These are phyloP conservation scores for Ambrosiella beaveri DNA, from an alignment of 2,329 filamentous ascomycete genomes.

Conservation along the genomic window DNA sequence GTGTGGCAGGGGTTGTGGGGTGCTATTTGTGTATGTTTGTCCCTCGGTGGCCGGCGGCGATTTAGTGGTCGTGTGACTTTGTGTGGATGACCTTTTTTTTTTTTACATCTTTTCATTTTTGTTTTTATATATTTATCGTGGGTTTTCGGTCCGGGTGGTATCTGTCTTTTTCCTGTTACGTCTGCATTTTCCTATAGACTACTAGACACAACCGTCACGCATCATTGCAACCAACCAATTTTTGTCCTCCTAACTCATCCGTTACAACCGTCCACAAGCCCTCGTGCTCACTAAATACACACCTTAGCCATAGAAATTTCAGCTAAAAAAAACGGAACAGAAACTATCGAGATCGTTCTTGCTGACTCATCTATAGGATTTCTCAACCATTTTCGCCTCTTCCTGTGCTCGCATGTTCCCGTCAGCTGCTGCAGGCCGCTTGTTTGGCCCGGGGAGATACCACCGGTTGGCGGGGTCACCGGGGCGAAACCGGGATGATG, in stretches of 20 bases:
- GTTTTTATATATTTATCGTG: too few species aligned
- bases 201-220: background rate
- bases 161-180: background rate
- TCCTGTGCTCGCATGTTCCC: slow-evolving; percentile 53
- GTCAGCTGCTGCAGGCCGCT: slow-evolving; percentile 21
- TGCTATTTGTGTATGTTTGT: slow-evolving; percentile 12
- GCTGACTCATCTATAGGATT: slow-evolving; percentile 28
- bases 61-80: too few species aligned
- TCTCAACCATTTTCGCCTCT: slow-evolving; percentile 50
- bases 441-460: slow-evolving; percentile 36
- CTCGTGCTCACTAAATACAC: too few species aligned
- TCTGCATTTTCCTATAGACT: background rate
- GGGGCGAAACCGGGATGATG: slow-evolving; percentile 49
- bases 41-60: slow-evolving; percentile 8
- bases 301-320: too few species aligned
- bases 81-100: background rate
- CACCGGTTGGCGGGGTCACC: slow-evolving; percentile 41
- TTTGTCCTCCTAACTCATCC: background rate
- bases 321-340: too few species aligned
- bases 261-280: too few species aligned
- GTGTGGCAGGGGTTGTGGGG: slow-evolving; percentile 72
- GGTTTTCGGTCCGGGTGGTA: background rate
- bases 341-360: too few species aligned
- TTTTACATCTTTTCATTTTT: slow-evolving; percentile 1
- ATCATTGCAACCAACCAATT: background rate